Percentiles rank a stretch among this genome's conserved stretches.
Conservation (phyloP, 768 basidiomycete species). For the Cubamyces sp. region DNA sequence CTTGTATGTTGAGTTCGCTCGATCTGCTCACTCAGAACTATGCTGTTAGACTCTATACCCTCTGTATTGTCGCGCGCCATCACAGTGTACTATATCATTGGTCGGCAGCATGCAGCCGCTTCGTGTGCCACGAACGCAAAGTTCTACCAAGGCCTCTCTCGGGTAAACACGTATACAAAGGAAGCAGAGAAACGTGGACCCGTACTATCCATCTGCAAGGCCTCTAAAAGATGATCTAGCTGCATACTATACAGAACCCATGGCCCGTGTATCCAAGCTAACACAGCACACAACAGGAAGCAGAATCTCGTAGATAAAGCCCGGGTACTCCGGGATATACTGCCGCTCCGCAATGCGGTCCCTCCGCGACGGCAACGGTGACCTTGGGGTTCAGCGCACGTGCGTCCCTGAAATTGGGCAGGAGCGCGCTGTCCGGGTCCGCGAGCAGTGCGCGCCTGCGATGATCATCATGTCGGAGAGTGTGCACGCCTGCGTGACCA, state of each 20-base stretch:
- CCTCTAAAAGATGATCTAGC: no score
- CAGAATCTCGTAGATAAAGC: slow-evolving; percentile 73
- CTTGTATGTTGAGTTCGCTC: not conserved
- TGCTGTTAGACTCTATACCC: slow-evolving; percentile 8
- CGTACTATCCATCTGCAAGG: no score
- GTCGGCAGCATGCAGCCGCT: no score
- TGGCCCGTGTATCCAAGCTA: no score
- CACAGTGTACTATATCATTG: slow-evolving; percentile 19
- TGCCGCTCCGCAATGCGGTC: slow-evolving; percentile 50
- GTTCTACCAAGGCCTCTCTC: no score
- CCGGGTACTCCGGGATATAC: slow-evolving; percentile 70
- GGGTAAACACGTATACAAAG: no score
- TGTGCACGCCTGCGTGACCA: slow-evolving; percentile 62
- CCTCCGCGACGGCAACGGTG: slow-evolving; percentile 77
- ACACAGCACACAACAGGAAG: no score
- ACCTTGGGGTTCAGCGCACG: slow-evolving; percentile 78
- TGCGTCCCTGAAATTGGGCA: slow-evolving; percentile 79
- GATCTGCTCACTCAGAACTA: not conserved
- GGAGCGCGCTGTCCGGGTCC: slow-evolving; percentile 69
- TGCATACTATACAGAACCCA: no score
- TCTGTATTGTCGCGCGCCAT: slow-evolving; percentile 17
- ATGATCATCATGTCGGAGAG: slow-evolving; percentile 90
- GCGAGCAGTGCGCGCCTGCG: slow-evolving; percentile 70
- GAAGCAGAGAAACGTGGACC: no score
- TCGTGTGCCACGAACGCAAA: no score